Evolutionary conservation across 768 basidiomycete species (phyloP).

Genomic region (Lyophyllum atratum): DNA sequence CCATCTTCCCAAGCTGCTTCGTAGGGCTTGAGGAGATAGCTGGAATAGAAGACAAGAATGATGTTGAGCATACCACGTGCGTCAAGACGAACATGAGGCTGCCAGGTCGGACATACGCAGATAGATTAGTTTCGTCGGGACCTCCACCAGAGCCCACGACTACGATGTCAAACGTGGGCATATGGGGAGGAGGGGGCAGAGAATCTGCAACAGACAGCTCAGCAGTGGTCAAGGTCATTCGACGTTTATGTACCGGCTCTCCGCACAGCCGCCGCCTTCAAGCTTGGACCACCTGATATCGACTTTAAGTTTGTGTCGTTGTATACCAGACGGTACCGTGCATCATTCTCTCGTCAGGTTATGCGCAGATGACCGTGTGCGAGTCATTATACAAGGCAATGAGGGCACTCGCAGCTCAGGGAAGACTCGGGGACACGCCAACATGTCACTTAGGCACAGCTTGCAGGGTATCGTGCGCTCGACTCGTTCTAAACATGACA

Average conservation of each 20-base stretch:
- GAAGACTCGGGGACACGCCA: background rate
- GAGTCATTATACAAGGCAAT: constrained; percentile 8
- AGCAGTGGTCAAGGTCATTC: constrained; percentile 15
- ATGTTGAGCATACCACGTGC: constrained; percentile 17
- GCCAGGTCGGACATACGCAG: constrained; percentile 57
- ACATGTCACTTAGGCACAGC: background rate
- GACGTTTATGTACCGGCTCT: constrained; percentile 4
- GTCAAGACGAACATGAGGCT: constrained; percentile 10
- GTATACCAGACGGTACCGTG: background rate
- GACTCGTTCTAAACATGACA: background rate
- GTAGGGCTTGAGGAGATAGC: constrained; percentile 86
- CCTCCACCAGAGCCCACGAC: constrained; percentile 87
- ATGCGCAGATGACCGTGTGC: background rate
- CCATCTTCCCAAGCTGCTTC: constrained; percentile 76
- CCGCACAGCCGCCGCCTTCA: constrained; percentile 13
- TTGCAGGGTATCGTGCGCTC: background rate
- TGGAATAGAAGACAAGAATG: constrained; percentile 30
- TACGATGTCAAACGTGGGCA: constrained; percentile 67
- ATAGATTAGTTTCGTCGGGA: constrained; percentile 86
- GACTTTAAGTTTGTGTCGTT: constrained; percentile 6
- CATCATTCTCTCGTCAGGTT: background rate
- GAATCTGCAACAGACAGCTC: background rate
- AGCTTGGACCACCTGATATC: constrained; percentile 12
- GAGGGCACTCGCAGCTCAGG: background rate
- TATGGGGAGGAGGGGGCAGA: constrained; percentile 15